Percentiles rank a stretch among this genome's conserved stretches.
Conservation (phyloP, 768 basidiomycete species). For the Suillus discolor region DNA sequence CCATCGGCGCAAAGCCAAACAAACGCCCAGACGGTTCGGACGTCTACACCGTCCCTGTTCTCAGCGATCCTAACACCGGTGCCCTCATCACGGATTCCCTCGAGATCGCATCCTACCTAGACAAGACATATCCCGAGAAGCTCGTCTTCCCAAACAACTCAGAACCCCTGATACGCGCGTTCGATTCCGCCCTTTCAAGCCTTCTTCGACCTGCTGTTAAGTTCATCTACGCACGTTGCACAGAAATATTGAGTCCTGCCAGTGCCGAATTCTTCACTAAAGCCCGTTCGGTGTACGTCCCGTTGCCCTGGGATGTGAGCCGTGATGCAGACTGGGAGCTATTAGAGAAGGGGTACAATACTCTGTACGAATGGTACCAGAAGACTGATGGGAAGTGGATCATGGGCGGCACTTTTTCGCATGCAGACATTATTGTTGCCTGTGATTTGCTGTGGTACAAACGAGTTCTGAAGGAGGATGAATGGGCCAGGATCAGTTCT, state of each 20-base stretch:
- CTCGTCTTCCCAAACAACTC: slow-evolving; percentile 28
- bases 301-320: slow-evolving; percentile 39
- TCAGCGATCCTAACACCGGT: slow-evolving; percentile 34
- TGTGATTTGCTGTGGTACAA: slow-evolving; percentile 19
- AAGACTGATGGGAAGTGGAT: slow-evolving; percentile 22
- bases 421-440: slow-evolving; percentile 12
- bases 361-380: slow-evolving; percentile 24
- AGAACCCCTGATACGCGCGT: slow-evolving; percentile 25
- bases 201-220: slow-evolving; percentile 12
- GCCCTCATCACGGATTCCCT: slow-evolving; percentile 34
- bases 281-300: slow-evolving; percentile 36
- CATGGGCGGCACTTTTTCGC: slow-evolving; percentile 12
- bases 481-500: slow-evolving; percentile 28
- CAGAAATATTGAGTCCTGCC: slow-evolving; percentile 33
- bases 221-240: slow-evolving; percentile 23
- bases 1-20: slow-evolving; percentile 28
- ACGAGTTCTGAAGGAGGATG: slow-evolving; percentile 23
- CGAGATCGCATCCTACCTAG: slow-evolving; percentile 38
- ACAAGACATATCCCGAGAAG: slow-evolving; percentile 36
- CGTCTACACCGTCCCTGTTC: slow-evolving; percentile 36
- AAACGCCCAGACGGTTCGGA: slow-evolving; percentile 22
- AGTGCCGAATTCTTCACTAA: slow-evolving; percentile 42
- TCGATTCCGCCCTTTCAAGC: slow-evolving; percentile 10
- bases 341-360: slow-evolving; percentile 18
- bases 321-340: slow-evolving; percentile 30